Evolutionary conservation across 257 asterid species (phyloP), one percentile per base, ranked within the genome.

Genomic region (Gentiana macrophylla): DNA sequence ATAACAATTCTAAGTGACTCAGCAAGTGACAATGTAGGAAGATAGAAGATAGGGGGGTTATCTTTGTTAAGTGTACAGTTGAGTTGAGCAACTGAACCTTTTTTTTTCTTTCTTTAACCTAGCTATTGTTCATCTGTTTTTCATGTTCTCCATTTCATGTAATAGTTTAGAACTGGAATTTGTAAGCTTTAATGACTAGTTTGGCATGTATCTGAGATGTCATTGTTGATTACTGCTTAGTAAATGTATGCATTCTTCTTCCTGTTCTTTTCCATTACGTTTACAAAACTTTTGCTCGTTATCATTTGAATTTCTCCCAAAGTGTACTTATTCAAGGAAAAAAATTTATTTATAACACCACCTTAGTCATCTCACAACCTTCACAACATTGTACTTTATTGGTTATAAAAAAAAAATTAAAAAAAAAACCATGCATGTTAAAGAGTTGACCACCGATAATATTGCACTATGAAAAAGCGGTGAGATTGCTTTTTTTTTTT

Each of bases 1-100:
- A 70, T 82, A 33, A 79, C 82, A 32, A 77, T 84, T 62, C 65
- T 81, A 52, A 51, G 68, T 32, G 94, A 81, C 69, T 74, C 82
- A 8, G 57, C 77, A 64, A 85, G 89, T 49, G 83, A 69, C 35
- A 80, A 78, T 61, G 62, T 67, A 37, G 70, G 77, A 52, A 74
- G 74, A 9, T 81, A 73, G 72, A 66, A 47, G 34, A 5, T 4
- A 11, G 46, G 13, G 12, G 52, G 35, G 48, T 45, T 56, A 66
- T 67, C 59, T 43, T 37, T 50, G 68, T 41, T 59, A 50, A 50
- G 55, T 70, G 79, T 70, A 67, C 53, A 75, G 73, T 64, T 68
- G 72, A 57, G 61, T 15, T 15, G 24, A 15, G 24, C 54, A 48
- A 49, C 64, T 66, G 33, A 45, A 57, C 6, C 15, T 32, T 69